Conservation (phyloP, 768 basidiomycete genomes). For the Phaffia australis region DNA sequence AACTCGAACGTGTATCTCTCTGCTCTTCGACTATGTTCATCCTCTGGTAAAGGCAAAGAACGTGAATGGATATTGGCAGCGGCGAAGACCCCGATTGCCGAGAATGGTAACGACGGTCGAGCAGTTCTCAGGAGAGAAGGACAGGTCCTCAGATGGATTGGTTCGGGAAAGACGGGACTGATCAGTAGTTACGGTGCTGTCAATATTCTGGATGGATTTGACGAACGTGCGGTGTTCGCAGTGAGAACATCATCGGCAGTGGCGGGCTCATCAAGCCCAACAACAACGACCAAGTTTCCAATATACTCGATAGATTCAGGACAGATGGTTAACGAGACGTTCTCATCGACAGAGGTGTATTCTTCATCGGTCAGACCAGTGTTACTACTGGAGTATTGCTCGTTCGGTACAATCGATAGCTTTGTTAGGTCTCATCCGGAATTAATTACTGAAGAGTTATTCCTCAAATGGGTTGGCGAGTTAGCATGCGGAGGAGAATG, state of each 20-base stretch:
- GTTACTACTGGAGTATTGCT: slow-evolving; percentile 34
- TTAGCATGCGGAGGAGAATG: slow-evolving; percentile 35
- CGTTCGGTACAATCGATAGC: slow-evolving; percentile 34
- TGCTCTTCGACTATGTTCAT: slow-evolving; percentile 2
- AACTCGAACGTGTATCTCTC: slow-evolving; percentile 4
- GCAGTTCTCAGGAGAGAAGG: neutral
- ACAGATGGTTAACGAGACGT: slow-evolving; percentile 2
- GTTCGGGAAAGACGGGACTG: neutral
- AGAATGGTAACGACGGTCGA: slow-evolving; percentile 6
- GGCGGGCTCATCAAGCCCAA: too few species aligned
- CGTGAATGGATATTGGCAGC: slow-evolving; percentile 10
- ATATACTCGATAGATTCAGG: neutral
- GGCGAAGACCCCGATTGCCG: neutral
- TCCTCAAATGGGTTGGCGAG: slow-evolving; percentile 37
- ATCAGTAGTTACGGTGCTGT: neutral
- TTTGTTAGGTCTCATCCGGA: slow-evolving; percentile 33
- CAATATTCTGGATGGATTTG: neutral
- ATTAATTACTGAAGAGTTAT: slow-evolving; percentile 31
- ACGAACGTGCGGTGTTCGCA: too few species aligned
- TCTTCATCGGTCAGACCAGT: slow-evolving; percentile 26
- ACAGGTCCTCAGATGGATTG: slow-evolving; percentile 8
- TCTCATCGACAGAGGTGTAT: neutral
- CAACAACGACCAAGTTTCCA: too few species aligned
- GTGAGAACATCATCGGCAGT: too few species aligned
- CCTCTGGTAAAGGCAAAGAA: slow-evolving; percentile 7